A percentile compares a stretch with the other conserved stretches of the same genome.
Conservation (phyloP, 805 yeast species). For the Metschnikowia baotianmanensis region DNA sequence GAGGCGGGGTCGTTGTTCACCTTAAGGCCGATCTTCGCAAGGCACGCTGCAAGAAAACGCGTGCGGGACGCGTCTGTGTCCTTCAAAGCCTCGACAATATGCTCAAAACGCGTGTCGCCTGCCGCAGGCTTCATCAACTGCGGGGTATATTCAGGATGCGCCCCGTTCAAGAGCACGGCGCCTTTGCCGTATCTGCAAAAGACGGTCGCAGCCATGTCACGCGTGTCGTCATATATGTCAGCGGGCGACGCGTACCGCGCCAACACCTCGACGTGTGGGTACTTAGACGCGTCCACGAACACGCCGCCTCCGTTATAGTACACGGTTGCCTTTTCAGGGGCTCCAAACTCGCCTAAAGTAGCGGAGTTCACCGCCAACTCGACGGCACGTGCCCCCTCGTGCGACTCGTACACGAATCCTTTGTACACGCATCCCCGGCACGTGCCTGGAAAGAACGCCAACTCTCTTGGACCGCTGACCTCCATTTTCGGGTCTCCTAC, state of each 20-base stretch:
- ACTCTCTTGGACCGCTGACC: conserved; percentile 82
- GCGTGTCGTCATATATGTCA: conserved; percentile 45
- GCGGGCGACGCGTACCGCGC: conserved; percentile 62
- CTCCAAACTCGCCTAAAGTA: conserved; percentile 14
- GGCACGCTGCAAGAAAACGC: conserved; percentile 53
- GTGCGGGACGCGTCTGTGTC: conserved; percentile 48
- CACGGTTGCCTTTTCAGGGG: conserved; percentile 26
- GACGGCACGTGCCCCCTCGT: conserved; percentile 69
- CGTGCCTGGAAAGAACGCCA: conserved; percentile 77
- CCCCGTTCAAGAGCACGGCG: conserved; percentile 70
- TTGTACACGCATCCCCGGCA: conserved; percentile 77
- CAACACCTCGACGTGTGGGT: conserved; percentile 58
- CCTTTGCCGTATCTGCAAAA: conserved; percentile 71
- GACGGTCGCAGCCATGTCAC: conserved; percentile 66
- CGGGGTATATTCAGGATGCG: conserved; percentile 86
- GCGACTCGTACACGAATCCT: conserved; percentile 79
- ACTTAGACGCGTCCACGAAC: conserved; percentile 70
- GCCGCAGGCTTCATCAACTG: conserved; percentile 40
- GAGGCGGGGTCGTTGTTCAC: conserved; percentile 53
- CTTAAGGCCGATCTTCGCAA: conserved; percentile 61
- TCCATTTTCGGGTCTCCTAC: conserved; percentile 68
- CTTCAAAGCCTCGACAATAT: conserved; percentile 36
- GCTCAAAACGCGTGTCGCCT: conserved; percentile 24
- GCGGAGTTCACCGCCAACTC: conserved; percentile 39
- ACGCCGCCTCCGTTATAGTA: conserved; percentile 92